Evolutionary conservation across 2,329 filamentous ascomycete genomes (phyloP), one percentile per base, ranked within the genome.

Genomic region (Davidsoniella australis): DNA sequence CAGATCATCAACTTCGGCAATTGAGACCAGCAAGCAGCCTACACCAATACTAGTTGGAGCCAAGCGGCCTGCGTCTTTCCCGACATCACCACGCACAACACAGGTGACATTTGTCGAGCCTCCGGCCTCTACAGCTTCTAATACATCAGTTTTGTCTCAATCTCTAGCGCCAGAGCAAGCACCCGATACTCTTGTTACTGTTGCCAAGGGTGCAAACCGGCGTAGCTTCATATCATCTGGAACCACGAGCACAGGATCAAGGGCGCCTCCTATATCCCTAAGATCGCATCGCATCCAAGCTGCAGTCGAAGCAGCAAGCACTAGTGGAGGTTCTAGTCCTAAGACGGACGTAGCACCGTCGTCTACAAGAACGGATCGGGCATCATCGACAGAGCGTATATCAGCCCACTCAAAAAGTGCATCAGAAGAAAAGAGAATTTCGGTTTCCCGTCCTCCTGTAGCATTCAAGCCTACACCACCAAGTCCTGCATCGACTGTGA

Each of bases 341-440:
- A 52, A 48, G 45, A 41, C 46, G 24, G 46, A 48, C 16, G 17
- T 18, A 14, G 29, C 45, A 39, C 49, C 70, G 70, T 58, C 67
- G 16, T 37, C 43, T 33, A 10, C 46, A 8, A 44, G 46, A 29
- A 40, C 42, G 12, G 45, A 47, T 37, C 33, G 41, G 23, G 18
- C 53, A 29, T 40, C 38, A 7, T 38, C 45, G 2, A 44, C 18
- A 41, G 49, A 50, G 43, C 45, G 46, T 29, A 33, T 39, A 16
- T n/a, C 24, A 33, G 26, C n/a, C 37, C 50, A 45, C 36, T 24
- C 17, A 48, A 16, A 47, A 48, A 26, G 47, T 48, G 59, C 63
- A 50, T 59, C 69, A 50, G 68, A 75, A 68, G 73, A 74, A 52
- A 69, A 63, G 59, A 67, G 66, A 24, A 45, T 24, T 39, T 51